A percentile compares a stretch with the other conserved stretches of the same genome.
phyloP scores from a whole-genome alignment of 2,329 filamentous ascomycete species.

The Trichoderma asperellum region DNA sequence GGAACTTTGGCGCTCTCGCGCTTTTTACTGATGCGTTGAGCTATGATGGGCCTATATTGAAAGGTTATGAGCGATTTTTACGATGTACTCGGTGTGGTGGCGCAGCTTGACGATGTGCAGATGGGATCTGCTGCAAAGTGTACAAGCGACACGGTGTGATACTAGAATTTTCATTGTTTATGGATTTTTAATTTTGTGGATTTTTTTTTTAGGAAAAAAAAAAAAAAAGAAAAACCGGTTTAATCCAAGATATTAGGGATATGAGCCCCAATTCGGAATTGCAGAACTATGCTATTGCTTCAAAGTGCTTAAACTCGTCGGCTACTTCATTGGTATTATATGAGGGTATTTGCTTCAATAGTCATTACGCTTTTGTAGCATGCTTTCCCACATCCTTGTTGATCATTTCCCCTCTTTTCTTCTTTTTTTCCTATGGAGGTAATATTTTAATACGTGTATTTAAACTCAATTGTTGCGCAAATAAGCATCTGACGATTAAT shows the following conservation, averaged over 20 bases:
- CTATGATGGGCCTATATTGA: not conserved
- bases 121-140: not conserved
- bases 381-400: not conserved
- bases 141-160: not conserved
- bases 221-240: no score
- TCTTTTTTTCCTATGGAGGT: not conserved
- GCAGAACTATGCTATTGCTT: not conserved
- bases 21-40: not conserved
- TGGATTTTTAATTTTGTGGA: no score
- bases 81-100: not conserved
- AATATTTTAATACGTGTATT: not conserved
- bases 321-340: not conserved
- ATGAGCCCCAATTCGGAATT: no score
- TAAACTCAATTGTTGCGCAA: not conserved
- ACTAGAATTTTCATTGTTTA: not conserved
- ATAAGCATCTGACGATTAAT: not conserved
- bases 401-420: not conserved
- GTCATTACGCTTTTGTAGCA: not conserved
- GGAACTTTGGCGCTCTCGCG: not conserved
- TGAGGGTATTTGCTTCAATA: not conserved
- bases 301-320: not conserved
- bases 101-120: not conserved
- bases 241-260: not conserved
- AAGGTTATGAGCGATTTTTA: not conserved
- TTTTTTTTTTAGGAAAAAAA: no score